These are phyloP conservation scores for Fusarium udum DNA, from an alignment of 2,329 filamentous ascomycete genomes.

Conservation along the genomic window DNA sequence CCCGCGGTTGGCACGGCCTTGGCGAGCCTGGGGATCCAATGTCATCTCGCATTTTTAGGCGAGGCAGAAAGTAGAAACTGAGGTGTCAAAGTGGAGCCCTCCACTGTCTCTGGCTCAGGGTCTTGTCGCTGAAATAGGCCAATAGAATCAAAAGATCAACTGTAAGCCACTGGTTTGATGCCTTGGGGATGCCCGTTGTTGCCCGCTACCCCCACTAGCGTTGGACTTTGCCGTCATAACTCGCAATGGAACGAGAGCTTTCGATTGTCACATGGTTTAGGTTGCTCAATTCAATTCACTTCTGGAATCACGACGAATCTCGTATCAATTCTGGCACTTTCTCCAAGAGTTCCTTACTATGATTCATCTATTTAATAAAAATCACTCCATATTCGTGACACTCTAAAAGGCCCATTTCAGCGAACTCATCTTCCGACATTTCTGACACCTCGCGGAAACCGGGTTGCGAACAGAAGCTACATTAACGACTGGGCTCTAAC, in stretches of 20 bases:
- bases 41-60: slow-evolving; percentile 43
- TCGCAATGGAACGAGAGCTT: background rate
- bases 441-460: background rate
- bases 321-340: slow-evolving; percentile 18
- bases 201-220: slow-evolving; percentile 17
- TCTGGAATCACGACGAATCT: slow-evolving; percentile 27
- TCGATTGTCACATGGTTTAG: slow-evolving; percentile 27
- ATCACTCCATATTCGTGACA: background rate
- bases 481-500: slow-evolving; percentile 44
- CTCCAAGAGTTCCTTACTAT: background rate
- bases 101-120: background rate
- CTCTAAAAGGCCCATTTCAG: slow-evolving; percentile 40
- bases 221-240: slow-evolving; percentile 14
- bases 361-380: background rate
- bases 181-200: background rate
- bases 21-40: slow-evolving; percentile 29
- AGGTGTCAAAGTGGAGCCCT: slow-evolving; percentile 10
- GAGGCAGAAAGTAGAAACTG: slow-evolving; percentile 16
- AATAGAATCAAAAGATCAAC: background rate
- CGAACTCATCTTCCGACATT: slow-evolving; percentile 44
- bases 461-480: slow-evolving; percentile 45
- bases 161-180: slow-evolving; percentile 14
- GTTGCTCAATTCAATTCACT: slow-evolving; percentile 17
- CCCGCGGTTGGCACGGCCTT: slow-evolving; percentile 37
- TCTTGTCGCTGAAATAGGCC: background rate